Evolutionary conservation across 2,329 filamentous ascomycete genomes (phyloP).

Genomic region (Penicillium glabrum): DNA sequence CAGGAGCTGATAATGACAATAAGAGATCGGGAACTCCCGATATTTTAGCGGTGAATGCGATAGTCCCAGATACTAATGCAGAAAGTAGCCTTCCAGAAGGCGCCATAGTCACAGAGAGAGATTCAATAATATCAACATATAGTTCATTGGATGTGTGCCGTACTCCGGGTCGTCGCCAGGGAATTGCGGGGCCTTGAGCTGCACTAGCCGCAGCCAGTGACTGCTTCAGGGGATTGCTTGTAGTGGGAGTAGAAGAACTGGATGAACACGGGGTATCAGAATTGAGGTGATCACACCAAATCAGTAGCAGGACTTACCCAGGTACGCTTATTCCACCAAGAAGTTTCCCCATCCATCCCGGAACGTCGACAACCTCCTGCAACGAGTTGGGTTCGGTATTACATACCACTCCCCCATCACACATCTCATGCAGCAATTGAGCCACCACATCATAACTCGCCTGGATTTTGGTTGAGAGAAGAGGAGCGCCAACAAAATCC

Average conservation of each 20-base stretch:
- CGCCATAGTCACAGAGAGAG: slow-evolving; percentile 80
- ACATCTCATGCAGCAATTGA: slow-evolving; percentile 93
- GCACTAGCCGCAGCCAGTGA: slow-evolving; percentile 36
- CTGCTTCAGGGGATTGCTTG: slow-evolving; percentile 41
- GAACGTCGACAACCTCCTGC: slow-evolving; percentile 86
- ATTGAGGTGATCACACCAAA: neutral
- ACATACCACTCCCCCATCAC: slow-evolving; percentile 83
- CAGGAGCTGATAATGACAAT: slow-evolving; percentile 74
- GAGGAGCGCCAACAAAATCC: slow-evolving; percentile 86
- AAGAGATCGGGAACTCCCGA: slow-evolving; percentile 92
- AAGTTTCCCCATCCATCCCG: slow-evolving; percentile 84
- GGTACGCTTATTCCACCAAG: slow-evolving; percentile 84
- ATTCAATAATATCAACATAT: slow-evolving; percentile 94
- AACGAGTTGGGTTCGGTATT: slow-evolving; percentile 93
- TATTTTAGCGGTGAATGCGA: slow-evolving; percentile 92
- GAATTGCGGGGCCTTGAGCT: slow-evolving; percentile 58
- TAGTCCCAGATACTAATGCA: slow-evolving; percentile 85
- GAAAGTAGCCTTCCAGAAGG: slow-evolving; percentile 85
- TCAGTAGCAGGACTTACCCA: slow-evolving; percentile 50
- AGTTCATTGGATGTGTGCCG: slow-evolving; percentile 95
- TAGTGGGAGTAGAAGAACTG: slow-evolving; percentile 42
- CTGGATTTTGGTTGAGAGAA: slow-evolving; percentile 84
- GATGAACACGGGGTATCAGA: neutral
- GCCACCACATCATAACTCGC: slow-evolving; percentile 89
- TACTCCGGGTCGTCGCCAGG: slow-evolving; percentile 90